A percentile compares a stretch with the other conserved stretches of the same genome.
These are phyloP conservation scores for Talaromyces trachyspermus DNA, from an alignment of 495 filamentous ascomycete species.

Conservation along the genomic window DNA sequence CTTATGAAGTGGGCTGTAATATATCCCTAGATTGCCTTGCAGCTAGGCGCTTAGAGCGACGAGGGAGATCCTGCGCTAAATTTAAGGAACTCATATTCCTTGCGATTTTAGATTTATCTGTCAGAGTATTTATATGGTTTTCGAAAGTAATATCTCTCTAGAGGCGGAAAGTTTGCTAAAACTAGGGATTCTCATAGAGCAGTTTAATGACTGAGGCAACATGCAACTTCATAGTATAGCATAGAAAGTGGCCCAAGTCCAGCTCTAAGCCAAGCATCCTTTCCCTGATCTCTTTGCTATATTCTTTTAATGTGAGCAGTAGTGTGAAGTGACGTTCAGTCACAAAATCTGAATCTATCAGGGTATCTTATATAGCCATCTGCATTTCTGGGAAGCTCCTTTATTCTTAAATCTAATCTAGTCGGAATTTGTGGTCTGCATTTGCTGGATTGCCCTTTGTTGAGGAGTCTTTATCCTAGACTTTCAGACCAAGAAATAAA, in stretches of 20 bases:
- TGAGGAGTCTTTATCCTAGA: conserved; percentile 10
- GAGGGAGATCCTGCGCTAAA: conserved; percentile 6
- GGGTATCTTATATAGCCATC: conserved; percentile 9
- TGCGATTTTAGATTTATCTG: conserved; percentile 9
- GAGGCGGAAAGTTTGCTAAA: conserved; percentile 7
- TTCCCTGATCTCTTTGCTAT: conserved; percentile 5
- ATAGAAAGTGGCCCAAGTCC: conserved; percentile 7
- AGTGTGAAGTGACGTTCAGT: conserved; percentile 9
- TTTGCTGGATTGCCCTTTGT: conserved; percentile 12
- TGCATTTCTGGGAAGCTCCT: conserved; percentile 8
- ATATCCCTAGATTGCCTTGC: neutral
- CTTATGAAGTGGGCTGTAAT: neutral
- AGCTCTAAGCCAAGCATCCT: conserved; percentile 8
- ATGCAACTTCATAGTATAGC: conserved; percentile 7
- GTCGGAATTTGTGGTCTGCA: conserved; percentile 11
- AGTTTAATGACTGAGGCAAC: conserved; percentile 9
- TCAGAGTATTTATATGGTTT: conserved; percentile 12
- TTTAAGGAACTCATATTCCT: conserved; percentile 7
- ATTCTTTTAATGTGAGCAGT: conserved; percentile 4
- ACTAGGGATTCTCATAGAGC: conserved; percentile 4
- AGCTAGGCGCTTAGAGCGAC: conserved; percentile 9
- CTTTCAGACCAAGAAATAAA: conserved; percentile 9
- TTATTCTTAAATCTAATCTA: conserved; percentile 8
- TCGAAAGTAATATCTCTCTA: conserved; percentile 9
- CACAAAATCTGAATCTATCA: conserved; percentile 10